Evolutionary conservation across 768 basidiomycete genomes (phyloP), one percentile per base, ranked within the genome.

Genomic region (Agrocybe chaxingu): DNA sequence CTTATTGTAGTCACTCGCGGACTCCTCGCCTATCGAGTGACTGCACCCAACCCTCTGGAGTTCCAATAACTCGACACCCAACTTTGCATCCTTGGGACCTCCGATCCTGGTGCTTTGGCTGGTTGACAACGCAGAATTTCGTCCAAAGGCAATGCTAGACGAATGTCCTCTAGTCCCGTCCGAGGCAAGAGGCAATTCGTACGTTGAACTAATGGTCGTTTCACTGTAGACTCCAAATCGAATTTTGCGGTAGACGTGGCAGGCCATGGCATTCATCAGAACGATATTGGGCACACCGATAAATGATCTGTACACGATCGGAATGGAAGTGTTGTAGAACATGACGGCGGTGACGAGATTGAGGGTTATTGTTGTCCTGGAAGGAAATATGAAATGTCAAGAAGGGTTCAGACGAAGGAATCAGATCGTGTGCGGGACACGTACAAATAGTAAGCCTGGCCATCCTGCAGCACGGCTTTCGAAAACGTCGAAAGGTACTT

Each of bases 401-500:
- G 24, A 24, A 24, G 5, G 24, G 5, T 3, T 24, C 24, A 24
- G 24, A 24, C 5, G 24, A 24, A 24, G 5, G 24, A 24, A 24
- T 24, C 24, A 24, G 24, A 24, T 24, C 24, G 5, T 24, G 24
- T 24, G 24, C 1, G 29, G 40, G 5, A 3, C 4, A 32, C 51
- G 35, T n/a, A 56, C 54, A 56, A 39, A 19, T 55, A 55, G 16
- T 55, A 51, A 11, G 35, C 42, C 13, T 55, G 67, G 3, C 69
- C 67, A 36, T 65, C 67, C 32, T 57, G 51, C 12, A 68, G 46
- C 3, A 69, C 37, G 1, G 58, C 52, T 35, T 51, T 60, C 2
- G 63, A 60, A 12, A 67, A 62, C 5, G 51, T 49, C 1, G 67
- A 63, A 4, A 67, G 46, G 42, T 60, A 57, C 24, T 51, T 50